Percentiles rank a stretch among this genome's conserved stretches.
phyloP scores from a whole-genome alignment of 805 yeast species.

The Saturnispora ahearnii region DNA sequence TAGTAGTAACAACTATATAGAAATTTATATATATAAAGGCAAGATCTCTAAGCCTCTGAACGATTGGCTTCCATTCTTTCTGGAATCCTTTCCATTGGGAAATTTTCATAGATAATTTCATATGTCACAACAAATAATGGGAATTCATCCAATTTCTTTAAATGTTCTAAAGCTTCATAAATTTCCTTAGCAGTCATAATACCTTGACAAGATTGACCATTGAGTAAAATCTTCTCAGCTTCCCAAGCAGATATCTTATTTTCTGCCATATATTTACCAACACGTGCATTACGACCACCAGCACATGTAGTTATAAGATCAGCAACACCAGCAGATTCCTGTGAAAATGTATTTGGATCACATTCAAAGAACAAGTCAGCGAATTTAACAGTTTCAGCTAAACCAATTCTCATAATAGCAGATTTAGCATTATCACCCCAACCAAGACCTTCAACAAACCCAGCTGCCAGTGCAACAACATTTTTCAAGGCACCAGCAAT shows the following conservation, averaged over 20 bases:
- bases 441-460: conserved; percentile 93
- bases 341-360: conserved; percentile 72
- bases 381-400: conserved; percentile 82
- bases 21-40: background rate
- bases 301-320: conserved; percentile 96
- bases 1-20: no score
- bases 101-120: conserved; percentile 68
- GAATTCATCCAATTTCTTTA: conserved; percentile 53
- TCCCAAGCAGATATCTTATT: conserved; percentile 68
- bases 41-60: background rate
- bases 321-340: conserved; percentile 96
- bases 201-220: conserved; percentile 98
- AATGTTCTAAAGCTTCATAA: conserved; percentile 61
- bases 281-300: conserved; percentile 94
- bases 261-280: conserved; percentile 78
- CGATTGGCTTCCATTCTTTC: conserved; percentile 43
- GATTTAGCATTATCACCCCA: conserved; percentile 99
- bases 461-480: conserved; percentile 92
- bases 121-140: conserved; percentile 78
- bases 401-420: conserved; percentile 93
- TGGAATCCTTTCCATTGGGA: conserved; percentile 70
- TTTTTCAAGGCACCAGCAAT: conserved; percentile 96
- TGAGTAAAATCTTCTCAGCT: conserved; percentile 76
- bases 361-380: conserved; percentile 77
- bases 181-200: conserved; percentile 86